A percentile compares a stretch with the other conserved stretches of the same genome.
These are phyloP conservation scores for Bretschneidera sinensis DNA, from an alignment of 345 rosid genomes.

Conservation along the genomic window DNA sequence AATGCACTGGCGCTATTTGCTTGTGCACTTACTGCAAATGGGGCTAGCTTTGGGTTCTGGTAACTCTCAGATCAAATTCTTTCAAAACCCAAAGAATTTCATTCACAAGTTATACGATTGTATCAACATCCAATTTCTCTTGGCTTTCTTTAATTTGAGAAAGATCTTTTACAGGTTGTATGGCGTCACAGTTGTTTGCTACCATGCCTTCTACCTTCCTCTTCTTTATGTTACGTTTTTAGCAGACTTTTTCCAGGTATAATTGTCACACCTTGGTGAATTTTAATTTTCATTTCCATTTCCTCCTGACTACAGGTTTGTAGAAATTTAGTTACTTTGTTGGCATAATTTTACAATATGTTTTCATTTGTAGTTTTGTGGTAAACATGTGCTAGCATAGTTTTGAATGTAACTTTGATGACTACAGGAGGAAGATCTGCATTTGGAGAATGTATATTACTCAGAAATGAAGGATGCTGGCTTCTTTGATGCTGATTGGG, in stretches of 20 bases:
- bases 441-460: slow-evolving; percentile 76
- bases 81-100: not conserved
- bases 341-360: not conserved
- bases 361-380: too few relatives aligned
- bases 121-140: slow-evolving; percentile 5
- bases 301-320: not conserved
- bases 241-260: slow-evolving; percentile 92
- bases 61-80: slow-evolving; percentile 33
- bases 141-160: not conserved
- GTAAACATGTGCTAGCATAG: not conserved
- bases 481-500: slow-evolving; percentile 87
- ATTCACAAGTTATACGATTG: not conserved
- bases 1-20: slow-evolving; percentile 60
- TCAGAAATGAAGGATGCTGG: slow-evolving; percentile 98
- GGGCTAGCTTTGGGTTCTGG: slow-evolving; percentile 75
- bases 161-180: slow-evolving; percentile 56
- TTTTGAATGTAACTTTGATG: slow-evolving; percentile 9
- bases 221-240: slow-evolving; percentile 69
- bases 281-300: slow-evolving; percentile 2
- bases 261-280: not conserved
- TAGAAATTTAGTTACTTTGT: not conserved
- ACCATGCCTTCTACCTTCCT: slow-evolving; percentile 84
- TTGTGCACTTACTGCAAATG: slow-evolving; percentile 55
- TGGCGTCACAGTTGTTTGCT: slow-evolving; percentile 54
- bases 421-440: slow-evolving; percentile 74